Base-by-base conservation (phyloP, 208 protist species). In the Leptomonas pyrrhocoris region DNA sequence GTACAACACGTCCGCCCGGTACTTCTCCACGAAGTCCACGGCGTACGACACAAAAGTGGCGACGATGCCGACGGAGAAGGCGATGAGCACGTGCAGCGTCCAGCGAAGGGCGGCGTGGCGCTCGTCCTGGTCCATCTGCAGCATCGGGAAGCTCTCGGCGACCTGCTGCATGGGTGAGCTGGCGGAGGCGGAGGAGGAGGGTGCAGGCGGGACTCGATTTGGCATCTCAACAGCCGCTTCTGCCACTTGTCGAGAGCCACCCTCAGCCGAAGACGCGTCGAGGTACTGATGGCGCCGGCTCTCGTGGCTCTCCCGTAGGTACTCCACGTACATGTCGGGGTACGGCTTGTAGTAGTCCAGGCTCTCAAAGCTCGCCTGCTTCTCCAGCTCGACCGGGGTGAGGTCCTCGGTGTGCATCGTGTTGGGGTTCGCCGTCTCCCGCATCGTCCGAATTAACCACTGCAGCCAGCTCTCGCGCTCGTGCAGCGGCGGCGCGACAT, bases 291-390 rank as follows among this genome's bases (percentile, higher is more conserved):
- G 58, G n/a, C 16, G 45, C 0, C 68, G 55, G 19, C 25, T 25
- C 23, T 58, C 9, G 42, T 84, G 68, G 21, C 70, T 65, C 45
- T 84, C 71, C 18, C 90, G 83, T 23, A 96, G 68, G 62, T 93
- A 81, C 25, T 74, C 69, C 60, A 96, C 84, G 73, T 96, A 96
- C 79, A 93, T 90, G 53, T 83, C 71, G 0, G 88, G 80, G 75
- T 96, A 96, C 11, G 86, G 65, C 59, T 89, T 93, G 65, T 94
- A 85, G 63, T 94, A 96, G 73, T 96, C 86, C 1, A 94, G 70
- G 46, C 86, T 92, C 46, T 96, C 91, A 77, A 90, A 96, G 62
- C 74, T 84, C 13, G 86, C 76, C 54, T 92, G 88, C 54, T 82
- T 84, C 60, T 74, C 48, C 46, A 78, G 75, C 68, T 91, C 79